Percentiles rank a stretch among this genome's conserved stretches.
Conservation (phyloP, 139 green algal genomes). For the Tetratostichococcus sp. region DNA sequence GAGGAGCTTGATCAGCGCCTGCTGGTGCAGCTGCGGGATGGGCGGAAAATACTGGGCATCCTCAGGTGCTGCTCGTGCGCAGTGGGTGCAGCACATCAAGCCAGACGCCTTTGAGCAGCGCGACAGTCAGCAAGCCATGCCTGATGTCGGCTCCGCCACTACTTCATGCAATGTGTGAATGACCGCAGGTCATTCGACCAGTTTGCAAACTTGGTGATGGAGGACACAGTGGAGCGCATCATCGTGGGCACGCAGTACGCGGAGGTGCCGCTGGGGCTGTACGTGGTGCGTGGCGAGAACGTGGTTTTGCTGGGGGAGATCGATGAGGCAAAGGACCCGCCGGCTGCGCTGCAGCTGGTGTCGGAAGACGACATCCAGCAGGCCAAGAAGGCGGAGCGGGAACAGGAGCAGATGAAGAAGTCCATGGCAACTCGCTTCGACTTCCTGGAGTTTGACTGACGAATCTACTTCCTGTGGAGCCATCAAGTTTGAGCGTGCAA, state of each 20-base stretch:
- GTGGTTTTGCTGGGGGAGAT: slow-evolving; percentile 73
- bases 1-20: slow-evolving; percentile 65
- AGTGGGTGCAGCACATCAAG: neutral
- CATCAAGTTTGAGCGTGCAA: no score
- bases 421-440: slow-evolving; percentile 64
- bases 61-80: slow-evolving; percentile 43
- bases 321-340: slow-evolving; percentile 49
- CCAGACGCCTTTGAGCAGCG: no score
- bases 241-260: slow-evolving; percentile 66
- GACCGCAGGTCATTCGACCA: slow-evolving; percentile 63
- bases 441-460: slow-evolving; percentile 56
- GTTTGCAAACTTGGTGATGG: slow-evolving; percentile 75
- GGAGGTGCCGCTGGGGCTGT: slow-evolving; percentile 61
- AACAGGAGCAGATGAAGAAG: slow-evolving; percentile 61
- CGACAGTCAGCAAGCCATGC: no score
- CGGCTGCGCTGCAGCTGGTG: slow-evolving; percentile 31
- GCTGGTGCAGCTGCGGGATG: slow-evolving; percentile 67
- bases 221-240: slow-evolving; percentile 60
- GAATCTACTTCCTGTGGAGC: no score
- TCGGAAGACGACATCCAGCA: slow-evolving; percentile 56
- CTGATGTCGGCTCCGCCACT: no score
- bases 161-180: no score
- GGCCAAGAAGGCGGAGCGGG: slow-evolving; percentile 66
- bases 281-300: slow-evolving; percentile 79
- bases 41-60: slow-evolving; percentile 65